Evolutionary conservation across 768 basidiomycete species (phyloP).

Genomic region (Kwoniella sp.): DNA sequence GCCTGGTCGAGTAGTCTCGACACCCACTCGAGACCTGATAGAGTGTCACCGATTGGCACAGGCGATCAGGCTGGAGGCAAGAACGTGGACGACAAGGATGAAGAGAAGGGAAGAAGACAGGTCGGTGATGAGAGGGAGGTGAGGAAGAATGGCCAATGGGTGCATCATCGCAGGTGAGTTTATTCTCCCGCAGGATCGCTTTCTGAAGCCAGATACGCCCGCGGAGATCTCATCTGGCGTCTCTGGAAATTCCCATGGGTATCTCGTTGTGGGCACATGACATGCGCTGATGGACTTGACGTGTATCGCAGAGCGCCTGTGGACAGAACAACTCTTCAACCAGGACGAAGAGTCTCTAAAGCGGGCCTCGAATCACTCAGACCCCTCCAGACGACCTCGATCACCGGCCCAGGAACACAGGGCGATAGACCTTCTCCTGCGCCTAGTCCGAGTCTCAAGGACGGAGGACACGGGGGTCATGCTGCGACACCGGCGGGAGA

Average conservation of each 20-base stretch:
- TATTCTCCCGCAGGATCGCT: no score
- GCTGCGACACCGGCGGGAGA: slow-evolving; percentile 33
- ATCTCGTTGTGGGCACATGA: no score
- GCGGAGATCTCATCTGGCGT: no score
- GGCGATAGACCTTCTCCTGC: slow-evolving; percentile 15
- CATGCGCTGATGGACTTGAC: neutral
- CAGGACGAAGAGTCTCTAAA: slow-evolving; percentile 86
- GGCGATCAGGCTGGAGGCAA: slow-evolving; percentile 19
- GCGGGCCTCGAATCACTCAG: slow-evolving; percentile 72
- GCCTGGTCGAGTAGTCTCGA: slow-evolving; percentile 56
- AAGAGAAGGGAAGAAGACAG: slow-evolving; percentile 14
- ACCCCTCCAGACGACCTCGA: slow-evolving; percentile 18
- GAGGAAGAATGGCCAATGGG: slow-evolving; percentile 81
- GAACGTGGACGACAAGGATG: slow-evolving; percentile 43
- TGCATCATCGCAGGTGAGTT: slow-evolving; percentile 71
- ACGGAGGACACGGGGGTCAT: slow-evolving; percentile 7
- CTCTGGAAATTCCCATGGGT: no score
- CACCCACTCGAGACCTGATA: slow-evolving; percentile 17
- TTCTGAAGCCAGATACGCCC: no score
- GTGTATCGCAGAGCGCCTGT: slow-evolving; percentile 67
- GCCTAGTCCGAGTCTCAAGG: slow-evolving; percentile 3
- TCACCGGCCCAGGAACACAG: slow-evolving; percentile 2
- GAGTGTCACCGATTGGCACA: slow-evolving; percentile 3
- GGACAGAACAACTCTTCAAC: slow-evolving; percentile 83
- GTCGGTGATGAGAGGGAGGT: slow-evolving; percentile 70